phyloP scores from a whole-genome alignment of 192 early-diverging fungal species.

The Entophlyctis luteolus region DNA sequence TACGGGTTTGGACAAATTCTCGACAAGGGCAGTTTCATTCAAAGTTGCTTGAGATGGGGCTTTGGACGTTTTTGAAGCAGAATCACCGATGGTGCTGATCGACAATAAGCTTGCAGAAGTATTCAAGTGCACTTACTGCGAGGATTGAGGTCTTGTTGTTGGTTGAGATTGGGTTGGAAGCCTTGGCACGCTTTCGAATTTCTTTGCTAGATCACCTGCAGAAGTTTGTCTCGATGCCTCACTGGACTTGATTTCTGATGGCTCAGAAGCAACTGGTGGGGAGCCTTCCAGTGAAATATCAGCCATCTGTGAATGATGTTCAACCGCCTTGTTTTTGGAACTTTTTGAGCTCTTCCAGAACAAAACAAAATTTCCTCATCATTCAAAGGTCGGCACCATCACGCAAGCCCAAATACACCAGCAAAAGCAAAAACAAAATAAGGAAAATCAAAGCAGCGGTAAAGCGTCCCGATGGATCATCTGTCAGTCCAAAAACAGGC shows the following conservation, averaged over 20 bases:
- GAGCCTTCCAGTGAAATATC: not conserved
- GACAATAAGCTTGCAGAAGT: not conserved
- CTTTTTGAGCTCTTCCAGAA: too few relatives aligned
- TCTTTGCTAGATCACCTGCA: too few relatives aligned
- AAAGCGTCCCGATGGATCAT: not conserved
- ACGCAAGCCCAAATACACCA: slow-evolving; percentile 19
- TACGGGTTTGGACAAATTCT: not conserved
- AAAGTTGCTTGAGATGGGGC: not conserved
- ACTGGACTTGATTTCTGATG: not conserved
- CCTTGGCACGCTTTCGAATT: not conserved
- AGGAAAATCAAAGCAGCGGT: slow-evolving; percentile 3
- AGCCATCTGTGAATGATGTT: not conserved
- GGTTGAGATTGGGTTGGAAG: not conserved
- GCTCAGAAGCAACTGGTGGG: not conserved
- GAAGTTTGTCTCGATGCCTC: not conserved
- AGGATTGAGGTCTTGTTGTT: not conserved
- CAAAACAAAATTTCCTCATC: not conserved
- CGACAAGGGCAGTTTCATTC: not conserved
- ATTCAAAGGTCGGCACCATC: slow-evolving; percentile 29
- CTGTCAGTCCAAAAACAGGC: not conserved
- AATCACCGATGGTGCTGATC: not conserved
- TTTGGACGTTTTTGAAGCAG: not conserved
- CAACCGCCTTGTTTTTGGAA: not conserved
- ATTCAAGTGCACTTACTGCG: not conserved
- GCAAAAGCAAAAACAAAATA: slow-evolving; percentile 16